These are phyloP conservation scores for Candida tallmaniae DNA, from an alignment of 805 yeast species.

Conservation along the genomic window DNA sequence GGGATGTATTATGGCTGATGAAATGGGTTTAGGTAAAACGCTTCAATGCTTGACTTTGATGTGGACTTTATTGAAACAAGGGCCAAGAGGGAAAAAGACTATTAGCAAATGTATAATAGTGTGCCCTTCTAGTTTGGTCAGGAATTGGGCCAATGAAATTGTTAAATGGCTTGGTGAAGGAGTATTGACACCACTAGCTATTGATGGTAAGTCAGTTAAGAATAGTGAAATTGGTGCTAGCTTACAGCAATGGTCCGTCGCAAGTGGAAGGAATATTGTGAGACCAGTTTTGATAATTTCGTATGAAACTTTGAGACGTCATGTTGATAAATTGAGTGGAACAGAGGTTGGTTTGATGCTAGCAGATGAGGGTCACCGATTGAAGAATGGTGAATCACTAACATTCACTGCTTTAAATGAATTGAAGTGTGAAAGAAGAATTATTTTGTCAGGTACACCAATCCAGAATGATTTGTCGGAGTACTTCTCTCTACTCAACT, in stretches of 20 bases:
- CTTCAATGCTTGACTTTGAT: constrained; percentile 81
- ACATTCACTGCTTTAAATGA: constrained; percentile 85
- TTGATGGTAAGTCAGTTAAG: constrained; percentile 85
- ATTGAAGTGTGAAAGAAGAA: constrained; percentile 82
- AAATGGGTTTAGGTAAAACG: constrained; percentile 93
- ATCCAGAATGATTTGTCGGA: constrained; percentile 94
- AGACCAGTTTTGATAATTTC: constrained; percentile 92
- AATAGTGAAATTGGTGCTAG: constrained; percentile 63
- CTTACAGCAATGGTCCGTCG: constrained; percentile 79
- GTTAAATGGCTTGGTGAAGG: constrained; percentile 94
- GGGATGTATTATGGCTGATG: constrained; percentile 98
- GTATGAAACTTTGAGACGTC: constrained; percentile 87
- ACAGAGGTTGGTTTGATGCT: constrained; percentile 82
- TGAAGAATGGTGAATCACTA: constrained; percentile 75
- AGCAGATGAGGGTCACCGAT: constrained; percentile 47
- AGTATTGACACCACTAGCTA: constrained; percentile 80
- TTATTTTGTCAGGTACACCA: constrained; percentile 93
- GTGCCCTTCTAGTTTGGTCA: constrained; percentile 90
- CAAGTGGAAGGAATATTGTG: constrained; percentile 82
- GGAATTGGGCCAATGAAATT: constrained; percentile 96
- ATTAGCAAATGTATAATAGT: constrained; percentile 89
- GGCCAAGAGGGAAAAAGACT: constrained; percentile 78
- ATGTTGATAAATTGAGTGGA: constrained; percentile 67
- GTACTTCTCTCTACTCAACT: constrained; percentile 82
- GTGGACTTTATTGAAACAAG: constrained; percentile 89